Evolutionary conservation across 2,329 filamentous ascomycete species (phyloP).

Genomic region (Zarea fungicola): DNA sequence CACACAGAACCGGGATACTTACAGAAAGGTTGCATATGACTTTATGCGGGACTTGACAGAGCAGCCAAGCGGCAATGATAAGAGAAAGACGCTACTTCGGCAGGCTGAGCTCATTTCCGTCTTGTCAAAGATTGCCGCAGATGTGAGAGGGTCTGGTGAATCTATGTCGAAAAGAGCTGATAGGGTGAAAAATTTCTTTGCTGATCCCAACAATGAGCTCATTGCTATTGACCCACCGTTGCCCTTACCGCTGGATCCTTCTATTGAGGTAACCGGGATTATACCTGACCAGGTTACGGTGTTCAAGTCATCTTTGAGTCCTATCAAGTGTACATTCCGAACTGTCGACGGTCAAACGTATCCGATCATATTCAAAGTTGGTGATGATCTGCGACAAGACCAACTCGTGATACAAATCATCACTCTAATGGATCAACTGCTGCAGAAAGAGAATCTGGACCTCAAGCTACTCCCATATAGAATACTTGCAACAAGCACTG

Average conservation of each 20-base stretch:
- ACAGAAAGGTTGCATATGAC: slow-evolving; percentile 89
- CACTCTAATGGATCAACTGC: slow-evolving; percentile 91
- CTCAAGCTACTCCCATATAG: slow-evolving; percentile 93
- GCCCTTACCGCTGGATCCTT: slow-evolving; percentile 82
- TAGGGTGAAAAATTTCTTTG: slow-evolving; percentile 74
- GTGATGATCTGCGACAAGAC: slow-evolving; percentile 92
- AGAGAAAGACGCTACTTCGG: slow-evolving; percentile 69
- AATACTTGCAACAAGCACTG: slow-evolving; percentile 87
- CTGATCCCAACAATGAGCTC: slow-evolving; percentile 87
- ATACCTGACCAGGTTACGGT: slow-evolving; percentile 81
- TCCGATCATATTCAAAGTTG: slow-evolving; percentile 93
- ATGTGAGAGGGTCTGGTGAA: slow-evolving; percentile 76
- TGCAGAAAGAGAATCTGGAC: slow-evolving; percentile 94
- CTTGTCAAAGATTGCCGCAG: slow-evolving; percentile 80
- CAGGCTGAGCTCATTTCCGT: slow-evolving; percentile 88
- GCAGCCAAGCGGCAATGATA: slow-evolving; percentile 62
- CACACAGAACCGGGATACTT: slow-evolving; percentile 73
- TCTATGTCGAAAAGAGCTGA: slow-evolving; percentile 77
- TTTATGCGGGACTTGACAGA: slow-evolving; percentile 87
- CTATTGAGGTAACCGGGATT: slow-evolving; percentile 71
- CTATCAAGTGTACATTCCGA: slow-evolving; percentile 86
- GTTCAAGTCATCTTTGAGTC: slow-evolving; percentile 92
- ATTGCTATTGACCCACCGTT: slow-evolving; percentile 77
- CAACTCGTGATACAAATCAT: slow-evolving; percentile 97
- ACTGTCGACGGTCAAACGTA: slow-evolving; percentile 73